phyloP scores from a whole-genome alignment of 108 stramenopile species.

The Cyclotella baltica region DNA sequence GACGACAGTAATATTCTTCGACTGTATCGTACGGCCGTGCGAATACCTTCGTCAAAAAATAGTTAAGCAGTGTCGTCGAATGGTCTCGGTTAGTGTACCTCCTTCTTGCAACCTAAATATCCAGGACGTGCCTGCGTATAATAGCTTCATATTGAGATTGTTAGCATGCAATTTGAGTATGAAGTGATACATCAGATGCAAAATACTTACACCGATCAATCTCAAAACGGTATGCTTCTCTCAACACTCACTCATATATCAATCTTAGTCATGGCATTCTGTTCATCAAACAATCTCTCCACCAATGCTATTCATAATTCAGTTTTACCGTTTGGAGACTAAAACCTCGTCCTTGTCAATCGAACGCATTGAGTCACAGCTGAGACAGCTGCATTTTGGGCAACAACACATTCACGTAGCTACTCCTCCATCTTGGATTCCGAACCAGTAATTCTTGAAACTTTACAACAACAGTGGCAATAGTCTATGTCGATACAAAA shows the following conservation, averaged over 20 bases:
- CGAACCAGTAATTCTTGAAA: constrained; percentile 78
- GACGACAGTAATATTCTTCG: constrained; percentile 77
- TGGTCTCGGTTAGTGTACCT: constrained; percentile 76
- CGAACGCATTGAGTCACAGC: constrained; percentile 91
- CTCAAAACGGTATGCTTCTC: constrained; percentile 88
- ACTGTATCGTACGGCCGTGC: constrained; percentile 75
- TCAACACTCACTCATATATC: constrained; percentile 92
- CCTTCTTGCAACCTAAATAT: constrained; percentile 79
- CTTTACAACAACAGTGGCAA: constrained; percentile 81
- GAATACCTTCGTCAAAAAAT: constrained; percentile 86
- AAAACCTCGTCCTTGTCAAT: constrained; percentile 85
- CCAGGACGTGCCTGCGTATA: constrained; percentile 63
- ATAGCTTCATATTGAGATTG: not conserved
- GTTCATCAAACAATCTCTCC: constrained; percentile 88
- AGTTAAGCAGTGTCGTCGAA: constrained; percentile 81
- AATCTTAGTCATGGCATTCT: constrained; percentile 91
- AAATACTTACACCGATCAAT: constrained; percentile 66
- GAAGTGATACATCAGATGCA: not conserved
- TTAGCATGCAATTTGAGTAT: not conserved
- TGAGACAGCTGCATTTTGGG: constrained; percentile 87
- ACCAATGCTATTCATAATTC: constrained; percentile 92
- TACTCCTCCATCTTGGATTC: constrained; percentile 92
- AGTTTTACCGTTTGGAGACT: constrained; percentile 92
- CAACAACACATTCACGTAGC: constrained; percentile 84
- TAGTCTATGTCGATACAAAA: constrained; percentile 77